Evolutionary conservation across 306 rosid species (phyloP), one percentile per base, ranked within the genome.

Genomic region (Prunus armeniaca): DNA sequence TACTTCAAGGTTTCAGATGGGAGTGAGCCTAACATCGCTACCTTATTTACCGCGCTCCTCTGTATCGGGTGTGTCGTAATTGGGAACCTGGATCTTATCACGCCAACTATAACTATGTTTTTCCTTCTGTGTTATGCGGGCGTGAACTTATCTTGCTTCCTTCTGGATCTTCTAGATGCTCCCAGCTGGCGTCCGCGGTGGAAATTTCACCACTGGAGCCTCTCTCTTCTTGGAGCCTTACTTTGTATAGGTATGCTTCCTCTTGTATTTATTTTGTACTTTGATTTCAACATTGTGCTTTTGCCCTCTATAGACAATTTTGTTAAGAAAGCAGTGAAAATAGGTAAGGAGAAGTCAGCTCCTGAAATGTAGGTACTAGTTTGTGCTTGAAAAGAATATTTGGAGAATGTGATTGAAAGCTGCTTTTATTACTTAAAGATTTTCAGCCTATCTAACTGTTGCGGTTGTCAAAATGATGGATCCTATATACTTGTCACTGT

Each of bases 161-260:
- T 96, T 87, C 91, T 96, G 72, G 99, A 96, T 88, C 96, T 96
- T 67, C 94, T 96, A 38, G 98, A 96, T 78, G 99, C 99, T 80
- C 99, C 99, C 85, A 96, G 99, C 84, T 96, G 99, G 99, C 99
- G 99, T 75, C 99, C 99, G 78, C 91, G 99, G 76, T 96, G 99
- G 99, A 84, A 87, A 84, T 89, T 96, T 85, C 99, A 96, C 87
- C 99, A 96, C 77, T 96, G 99, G 99, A 92, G 98, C 85, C 77
- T 92, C 65, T 96, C 99, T 58, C 97, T 96, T 88, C 71, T 96
- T 67, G 99, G 99, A 76, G 99, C 99, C 69, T 79, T 86, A 65
- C 96, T 96, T 82, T 96, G 97, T 83, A 83, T 95, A 66, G 96
- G 99, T 92, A 84, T 82, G 81, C 71, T 79, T 77, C 72, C 69